phyloP scores from a whole-genome alignment of 2,329 filamentous ascomycete species.

The Trichoderma citrinoviride region DNA sequence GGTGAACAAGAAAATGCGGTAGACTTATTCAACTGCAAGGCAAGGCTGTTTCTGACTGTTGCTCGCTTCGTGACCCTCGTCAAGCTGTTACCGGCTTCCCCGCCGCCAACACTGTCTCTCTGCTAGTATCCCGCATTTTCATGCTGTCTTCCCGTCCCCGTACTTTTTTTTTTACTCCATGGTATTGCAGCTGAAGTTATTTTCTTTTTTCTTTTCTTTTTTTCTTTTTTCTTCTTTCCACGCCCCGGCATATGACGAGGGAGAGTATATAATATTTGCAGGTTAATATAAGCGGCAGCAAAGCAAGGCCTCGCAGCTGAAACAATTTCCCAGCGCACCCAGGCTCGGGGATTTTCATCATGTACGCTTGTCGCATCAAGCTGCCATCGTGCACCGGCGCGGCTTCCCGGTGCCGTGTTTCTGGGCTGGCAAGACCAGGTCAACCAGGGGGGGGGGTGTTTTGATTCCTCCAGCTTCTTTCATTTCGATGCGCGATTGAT shows the following conservation, averaged over 20 bases:
- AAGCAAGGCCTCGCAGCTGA: background rate
- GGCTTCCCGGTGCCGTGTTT: conserved; percentile 4
- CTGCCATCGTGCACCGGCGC: background rate
- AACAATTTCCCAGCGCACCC: background rate
- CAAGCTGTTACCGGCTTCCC: background rate
- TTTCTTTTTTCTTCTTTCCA: background rate
- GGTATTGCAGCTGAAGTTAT: background rate
- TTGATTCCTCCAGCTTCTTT: background rate
- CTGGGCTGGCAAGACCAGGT: background rate
- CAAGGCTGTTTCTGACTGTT: no score
- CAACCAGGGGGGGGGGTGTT: background rate
- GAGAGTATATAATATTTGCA: no score
- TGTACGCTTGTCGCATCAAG: background rate
- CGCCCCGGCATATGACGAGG: background rate
- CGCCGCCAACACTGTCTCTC: background rate
- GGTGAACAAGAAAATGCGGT: no score
- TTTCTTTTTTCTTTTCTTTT: background rate
- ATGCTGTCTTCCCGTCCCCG: no score
- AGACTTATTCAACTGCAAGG: no score
- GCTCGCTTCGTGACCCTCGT: no score
- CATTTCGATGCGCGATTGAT: background rate
- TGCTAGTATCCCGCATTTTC: no score
- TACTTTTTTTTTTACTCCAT: no score
- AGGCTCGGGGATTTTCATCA: background rate
- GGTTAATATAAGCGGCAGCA: no score